Evolutionary conservation across 2,329 filamentous ascomycete species (phyloP), one percentile per base, ranked within the genome.

Genomic region (Lecanicillium sp.): DNA sequence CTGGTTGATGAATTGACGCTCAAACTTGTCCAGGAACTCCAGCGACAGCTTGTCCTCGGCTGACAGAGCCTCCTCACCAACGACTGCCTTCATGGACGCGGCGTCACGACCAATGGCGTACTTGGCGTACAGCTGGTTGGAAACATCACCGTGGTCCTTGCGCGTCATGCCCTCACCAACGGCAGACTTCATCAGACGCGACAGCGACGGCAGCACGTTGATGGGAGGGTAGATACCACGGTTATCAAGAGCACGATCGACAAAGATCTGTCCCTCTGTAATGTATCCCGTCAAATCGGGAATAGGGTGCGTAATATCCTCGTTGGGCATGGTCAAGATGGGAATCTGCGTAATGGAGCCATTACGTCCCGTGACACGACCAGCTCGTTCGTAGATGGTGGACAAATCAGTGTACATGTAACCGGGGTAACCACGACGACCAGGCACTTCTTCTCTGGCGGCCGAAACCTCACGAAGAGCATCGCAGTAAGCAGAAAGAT

Each of bases 331-430:
- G 51, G 92, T 95, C 67, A 98, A 65, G 61, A 98, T 98, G 44
- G 92, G 92, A 55, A 98, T 95, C 69, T 98, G 92, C 15, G 94
- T 98, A 55, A 98, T 98, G 54, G 92, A 98, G 44, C 94, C 92
- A 57, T 96, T 95, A 53, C 94, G 85, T 53, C 94, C 94, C 57
- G 87, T 74, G 36, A 98, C 92, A 84, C 92, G 92, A 58, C 92
- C 92, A 52, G 92, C 92, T 70, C 92, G 89, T 70, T 98, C 92
- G 74, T 98, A 98, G 56, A 98, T 95, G 58, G 92, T 98, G 43
- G 92, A 95, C 80, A 98, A 85, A 79, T 98, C 94, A 52, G 92
- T 98, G 75, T 98, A 98, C 92, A 98, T 98, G 77, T 98, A 98
- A 85, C 92, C 92, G 38, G 92, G 92, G 72, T 92, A 98, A 77